Conservation (phyloP, 1,284 basidiomycete genomes). For the Polyporus tsugae region DNA sequence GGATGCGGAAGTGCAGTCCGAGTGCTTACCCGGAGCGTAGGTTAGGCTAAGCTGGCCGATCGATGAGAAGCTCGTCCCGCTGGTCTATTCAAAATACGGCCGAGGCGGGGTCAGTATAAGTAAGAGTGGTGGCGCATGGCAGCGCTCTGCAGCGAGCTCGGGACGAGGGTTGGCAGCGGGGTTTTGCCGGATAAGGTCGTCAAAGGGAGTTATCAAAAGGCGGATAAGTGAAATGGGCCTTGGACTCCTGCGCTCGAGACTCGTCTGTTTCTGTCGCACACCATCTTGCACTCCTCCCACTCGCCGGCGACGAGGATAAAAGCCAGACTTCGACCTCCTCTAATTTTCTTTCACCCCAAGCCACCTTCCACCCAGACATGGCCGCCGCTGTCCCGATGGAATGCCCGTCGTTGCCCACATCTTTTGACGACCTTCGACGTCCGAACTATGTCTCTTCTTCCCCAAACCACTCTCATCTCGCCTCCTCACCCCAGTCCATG, state of each 20-base stretch:
- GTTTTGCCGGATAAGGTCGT: not conserved
- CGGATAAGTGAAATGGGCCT: not conserved
- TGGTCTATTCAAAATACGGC: not conserved
- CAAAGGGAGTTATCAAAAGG: not conserved
- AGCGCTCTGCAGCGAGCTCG: no score
- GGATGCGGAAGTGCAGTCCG: not conserved
- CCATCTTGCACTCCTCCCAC: slow-evolving; percentile 19
- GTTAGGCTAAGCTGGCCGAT: no score
- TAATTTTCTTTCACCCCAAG: not conserved
- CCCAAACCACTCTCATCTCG: slow-evolving; percentile 36
- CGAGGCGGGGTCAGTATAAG: not conserved
- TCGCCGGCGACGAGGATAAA: slow-evolving; percentile 26
- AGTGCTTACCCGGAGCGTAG: no score
- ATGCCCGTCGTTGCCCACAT: slow-evolving; percentile 37
- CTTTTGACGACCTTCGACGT: slow-evolving; percentile 36
- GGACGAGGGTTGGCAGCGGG: no score
- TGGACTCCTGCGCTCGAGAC: no score
- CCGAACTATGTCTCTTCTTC: slow-evolving; percentile 37
- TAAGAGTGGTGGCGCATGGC: not conserved
- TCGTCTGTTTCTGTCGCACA: not conserved
- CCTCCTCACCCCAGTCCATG: slow-evolving; percentile 30
- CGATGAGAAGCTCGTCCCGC: not conserved
- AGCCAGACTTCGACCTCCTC: not conserved
- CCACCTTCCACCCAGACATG: slow-evolving; percentile 18
- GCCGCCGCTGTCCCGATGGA: slow-evolving; percentile 34